Evolutionary conservation across 768 basidiomycete genomes (phyloP).

Genomic region (Rhodotorula toruloides): DNA sequence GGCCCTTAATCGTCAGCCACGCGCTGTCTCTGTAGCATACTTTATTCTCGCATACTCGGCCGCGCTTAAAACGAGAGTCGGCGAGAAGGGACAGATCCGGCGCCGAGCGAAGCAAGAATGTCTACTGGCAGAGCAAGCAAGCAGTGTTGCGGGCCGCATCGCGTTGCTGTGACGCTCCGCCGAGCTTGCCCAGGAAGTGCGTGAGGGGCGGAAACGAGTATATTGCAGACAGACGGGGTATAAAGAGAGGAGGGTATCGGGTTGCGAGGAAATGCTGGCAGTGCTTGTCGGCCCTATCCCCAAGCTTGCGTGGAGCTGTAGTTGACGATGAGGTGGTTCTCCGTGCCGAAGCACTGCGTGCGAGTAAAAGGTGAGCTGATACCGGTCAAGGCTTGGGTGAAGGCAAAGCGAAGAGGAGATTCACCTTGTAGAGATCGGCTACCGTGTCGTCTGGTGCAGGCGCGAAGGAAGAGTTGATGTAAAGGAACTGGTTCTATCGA

Average conservation of each 20-base stretch:
- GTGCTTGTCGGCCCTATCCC: constrained; percentile 49
- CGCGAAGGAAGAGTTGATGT: constrained; percentile 71
- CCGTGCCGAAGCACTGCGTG: constrained; percentile 68
- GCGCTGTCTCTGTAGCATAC: too few species aligned
- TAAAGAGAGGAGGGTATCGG: constrained; percentile 12
- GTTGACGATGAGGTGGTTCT: constrained; percentile 84
- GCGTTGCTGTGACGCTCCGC: too few species aligned
- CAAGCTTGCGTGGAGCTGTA: constrained; percentile 69
- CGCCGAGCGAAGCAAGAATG: too few species aligned
- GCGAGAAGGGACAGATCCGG: too few species aligned
- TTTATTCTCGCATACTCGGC: too few species aligned
- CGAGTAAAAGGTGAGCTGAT: constrained; percentile 42
- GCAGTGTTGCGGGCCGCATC: too few species aligned
- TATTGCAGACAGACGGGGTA: not conserved
- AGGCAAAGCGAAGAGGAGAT: not conserved
- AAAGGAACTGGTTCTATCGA: constrained; percentile 45
- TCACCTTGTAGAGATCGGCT: constrained; percentile 58
- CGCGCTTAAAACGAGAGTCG: too few species aligned
- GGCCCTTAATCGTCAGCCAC: too few species aligned
- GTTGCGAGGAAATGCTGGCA: not conserved
- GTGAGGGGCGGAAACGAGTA: too few species aligned
- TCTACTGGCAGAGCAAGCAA: too few species aligned
- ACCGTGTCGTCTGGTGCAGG: constrained; percentile 79
- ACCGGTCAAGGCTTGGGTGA: not conserved
- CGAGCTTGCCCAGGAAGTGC: too few species aligned